Percentiles rank a stretch among this genome's conserved stretches.
Conservation (phyloP, 169 alveolate genomes). For the Plasmodium chabaudi region DNA sequence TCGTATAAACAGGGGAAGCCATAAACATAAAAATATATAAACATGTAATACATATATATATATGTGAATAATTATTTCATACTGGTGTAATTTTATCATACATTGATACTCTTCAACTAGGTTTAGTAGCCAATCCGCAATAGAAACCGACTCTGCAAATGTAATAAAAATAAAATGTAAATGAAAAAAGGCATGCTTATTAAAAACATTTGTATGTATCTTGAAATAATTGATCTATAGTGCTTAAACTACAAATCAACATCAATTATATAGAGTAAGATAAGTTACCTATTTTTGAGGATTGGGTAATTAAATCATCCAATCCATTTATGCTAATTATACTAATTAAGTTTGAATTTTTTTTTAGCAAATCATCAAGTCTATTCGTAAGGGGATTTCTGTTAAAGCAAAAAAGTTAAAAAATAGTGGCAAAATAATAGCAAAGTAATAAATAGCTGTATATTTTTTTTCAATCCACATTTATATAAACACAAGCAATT, state of each 20-base stretch:
- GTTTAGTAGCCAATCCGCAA: slow-evolving; percentile 74
- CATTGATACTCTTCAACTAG: slow-evolving; percentile 78
- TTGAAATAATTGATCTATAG: slow-evolving; percentile 13
- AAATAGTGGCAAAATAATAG: background rate
- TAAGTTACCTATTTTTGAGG: slow-evolving; percentile 77
- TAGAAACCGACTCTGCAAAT: slow-evolving; percentile 67
- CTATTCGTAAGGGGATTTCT: slow-evolving; percentile 74
- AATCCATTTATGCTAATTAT: slow-evolving; percentile 65
- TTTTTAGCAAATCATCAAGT: slow-evolving; percentile 58
- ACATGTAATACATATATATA: background rate
- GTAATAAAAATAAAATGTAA: background rate
- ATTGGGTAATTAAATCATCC: slow-evolving; percentile 72
- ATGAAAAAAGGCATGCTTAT: background rate
- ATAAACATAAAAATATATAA: background rate
- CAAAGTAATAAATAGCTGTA: background rate
- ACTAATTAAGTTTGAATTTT: slow-evolving; percentile 67
- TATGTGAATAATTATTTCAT: slow-evolving; percentile 21
- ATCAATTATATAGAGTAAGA: background rate
- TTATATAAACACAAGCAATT: background rate
- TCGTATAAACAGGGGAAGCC: background rate
- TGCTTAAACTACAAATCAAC: background rate
- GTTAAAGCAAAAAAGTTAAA: background rate
- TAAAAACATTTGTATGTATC: background rate
- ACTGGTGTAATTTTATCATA: slow-evolving; percentile 79
- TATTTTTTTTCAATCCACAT: background rate